A percentile compares a stretch with the other conserved stretches of the same genome.
Evolutionary conservation across 257 asterid species (phyloP).

Genomic region (Rauvolfia tetraphylla): DNA sequence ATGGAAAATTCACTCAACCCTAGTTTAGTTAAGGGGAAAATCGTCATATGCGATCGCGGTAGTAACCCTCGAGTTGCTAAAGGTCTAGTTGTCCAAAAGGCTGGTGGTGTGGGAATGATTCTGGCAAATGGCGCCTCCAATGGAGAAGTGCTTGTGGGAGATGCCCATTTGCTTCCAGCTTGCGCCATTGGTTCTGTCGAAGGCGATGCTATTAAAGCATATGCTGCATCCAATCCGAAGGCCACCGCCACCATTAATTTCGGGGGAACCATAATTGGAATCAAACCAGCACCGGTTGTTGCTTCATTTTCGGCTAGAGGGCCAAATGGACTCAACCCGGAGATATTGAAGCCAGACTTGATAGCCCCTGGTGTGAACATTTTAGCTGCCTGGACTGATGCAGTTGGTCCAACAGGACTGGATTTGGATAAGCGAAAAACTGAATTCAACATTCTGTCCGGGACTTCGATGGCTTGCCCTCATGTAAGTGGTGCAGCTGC

Average conservation of each 20-base stretch:
- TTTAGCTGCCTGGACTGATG: constrained; percentile 91
- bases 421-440: constrained; percentile 64
- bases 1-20: constrained; percentile 91
- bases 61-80: constrained; percentile 90
- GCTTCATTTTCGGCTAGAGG: constrained; percentile 93
- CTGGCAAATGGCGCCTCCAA: constrained; percentile 81
- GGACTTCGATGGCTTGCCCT: constrained; percentile 98
- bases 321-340: constrained; percentile 86
- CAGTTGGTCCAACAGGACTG: constrained; percentile 86
- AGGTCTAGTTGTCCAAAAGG: constrained; percentile 79
- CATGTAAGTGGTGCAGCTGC: constrained; percentile 99
- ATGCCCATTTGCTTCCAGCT: constrained; percentile 81
- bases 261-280: constrained; percentile 68
- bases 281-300: constrained; percentile 91
- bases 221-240: constrained; percentile 31
- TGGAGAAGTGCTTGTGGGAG: constrained; percentile 94
- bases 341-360: constrained; percentile 80
- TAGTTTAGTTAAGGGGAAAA: constrained; percentile 55
- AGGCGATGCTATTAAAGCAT: constrained; percentile 72
- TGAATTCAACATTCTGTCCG: constrained; percentile 84
- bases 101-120: constrained; percentile 95
- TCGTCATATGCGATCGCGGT: constrained; percentile 91
- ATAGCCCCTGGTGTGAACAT: constrained; percentile 95
- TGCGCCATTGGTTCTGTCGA: constrained; percentile 73
- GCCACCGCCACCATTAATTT: constrained; percentile 68